Evolutionary conservation across 208 protist genomes (phyloP).

Genomic region (Leishmania aethiopica): DNA sequence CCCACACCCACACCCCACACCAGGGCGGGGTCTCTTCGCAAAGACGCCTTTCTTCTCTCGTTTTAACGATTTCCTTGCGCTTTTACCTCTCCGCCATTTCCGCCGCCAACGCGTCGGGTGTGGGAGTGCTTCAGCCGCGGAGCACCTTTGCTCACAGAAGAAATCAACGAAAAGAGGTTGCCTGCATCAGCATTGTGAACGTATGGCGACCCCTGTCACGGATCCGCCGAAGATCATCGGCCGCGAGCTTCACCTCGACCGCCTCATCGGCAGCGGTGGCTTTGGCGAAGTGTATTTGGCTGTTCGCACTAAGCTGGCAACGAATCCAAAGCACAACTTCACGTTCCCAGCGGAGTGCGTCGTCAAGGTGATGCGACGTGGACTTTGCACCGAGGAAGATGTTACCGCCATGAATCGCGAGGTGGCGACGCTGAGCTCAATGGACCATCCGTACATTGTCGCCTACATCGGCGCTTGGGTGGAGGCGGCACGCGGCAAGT

Average conservation of each 20-base stretch:
- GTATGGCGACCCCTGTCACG: slow-evolving; percentile 9
- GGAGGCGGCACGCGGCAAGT: slow-evolving; percentile 45
- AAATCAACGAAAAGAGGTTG: neutral
- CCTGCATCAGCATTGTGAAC: neutral
- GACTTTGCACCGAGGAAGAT: slow-evolving; percentile 39
- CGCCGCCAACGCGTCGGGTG: neutral
- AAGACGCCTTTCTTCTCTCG: neutral
- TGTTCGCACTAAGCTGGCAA: slow-evolving; percentile 5
- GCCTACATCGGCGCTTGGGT: slow-evolving; percentile 79
- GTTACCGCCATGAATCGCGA: slow-evolving; percentile 50
- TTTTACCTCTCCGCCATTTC: neutral
- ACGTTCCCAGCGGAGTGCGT: slow-evolving; percentile 63
- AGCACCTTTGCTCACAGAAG: neutral
- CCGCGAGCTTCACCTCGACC: slow-evolving; percentile 56
- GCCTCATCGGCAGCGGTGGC: slow-evolving; percentile 54
- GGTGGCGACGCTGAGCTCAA: slow-evolving; percentile 50
- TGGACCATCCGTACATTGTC: slow-evolving; percentile 79
- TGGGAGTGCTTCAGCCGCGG: neutral
- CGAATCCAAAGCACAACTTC: slow-evolving; percentile 26
- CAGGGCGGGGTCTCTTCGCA: neutral
- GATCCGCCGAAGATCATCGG: slow-evolving; percentile 49
- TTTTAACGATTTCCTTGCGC: neutral
- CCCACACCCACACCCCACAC: neutral
- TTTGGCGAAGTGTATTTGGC: slow-evolving; percentile 66
- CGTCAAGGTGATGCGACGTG: slow-evolving; percentile 76